Conservation (phyloP, 1,139 yeast genomes). For the Pichia sp. region DNA sequence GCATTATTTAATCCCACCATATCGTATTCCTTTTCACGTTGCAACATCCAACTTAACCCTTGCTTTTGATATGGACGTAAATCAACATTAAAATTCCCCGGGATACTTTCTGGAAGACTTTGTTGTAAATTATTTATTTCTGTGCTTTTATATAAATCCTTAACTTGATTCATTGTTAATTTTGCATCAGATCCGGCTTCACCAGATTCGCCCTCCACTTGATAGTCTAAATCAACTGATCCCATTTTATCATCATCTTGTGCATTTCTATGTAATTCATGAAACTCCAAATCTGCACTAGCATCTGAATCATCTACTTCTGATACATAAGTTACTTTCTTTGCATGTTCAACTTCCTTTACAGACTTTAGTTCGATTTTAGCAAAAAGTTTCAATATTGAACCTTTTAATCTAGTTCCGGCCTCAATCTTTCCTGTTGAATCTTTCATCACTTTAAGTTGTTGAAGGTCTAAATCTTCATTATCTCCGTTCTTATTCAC, state of each 20-base stretch:
- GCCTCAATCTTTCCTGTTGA: slow-evolving; percentile 10
- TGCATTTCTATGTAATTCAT: background rate
- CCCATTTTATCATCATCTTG: slow-evolving; percentile 4
- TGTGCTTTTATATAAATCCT: slow-evolving; percentile 64
- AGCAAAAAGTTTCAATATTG: slow-evolving; percentile 12
- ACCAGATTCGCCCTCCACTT: slow-evolving; percentile 1
- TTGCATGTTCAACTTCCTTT: background rate
- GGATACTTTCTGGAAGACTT: slow-evolving; percentile 58
- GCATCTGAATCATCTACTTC: background rate
- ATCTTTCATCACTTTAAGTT: slow-evolving; percentile 10
- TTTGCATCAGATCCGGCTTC: slow-evolving; percentile 3
- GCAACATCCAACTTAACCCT: slow-evolving; percentile 80
- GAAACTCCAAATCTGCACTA: slow-evolving; percentile 5
- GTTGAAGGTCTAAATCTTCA: slow-evolving; percentile 8
- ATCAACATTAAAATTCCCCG: slow-evolving; percentile 50
- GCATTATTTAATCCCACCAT: slow-evolving; percentile 32
- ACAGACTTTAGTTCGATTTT: slow-evolving; percentile 6
- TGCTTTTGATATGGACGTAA: slow-evolving; percentile 72
- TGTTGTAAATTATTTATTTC: slow-evolving; percentile 43
- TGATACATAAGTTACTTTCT: background rate
- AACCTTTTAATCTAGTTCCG: slow-evolving; percentile 14
- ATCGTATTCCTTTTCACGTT: slow-evolving; percentile 51
- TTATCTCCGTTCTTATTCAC: slow-evolving; percentile 1
- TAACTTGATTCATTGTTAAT: slow-evolving; percentile 68
- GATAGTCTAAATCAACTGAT: too few species aligned